Conservation (phyloP, 176 grass and related monocot species). For the Bothriochloa decipiens region DNA sequence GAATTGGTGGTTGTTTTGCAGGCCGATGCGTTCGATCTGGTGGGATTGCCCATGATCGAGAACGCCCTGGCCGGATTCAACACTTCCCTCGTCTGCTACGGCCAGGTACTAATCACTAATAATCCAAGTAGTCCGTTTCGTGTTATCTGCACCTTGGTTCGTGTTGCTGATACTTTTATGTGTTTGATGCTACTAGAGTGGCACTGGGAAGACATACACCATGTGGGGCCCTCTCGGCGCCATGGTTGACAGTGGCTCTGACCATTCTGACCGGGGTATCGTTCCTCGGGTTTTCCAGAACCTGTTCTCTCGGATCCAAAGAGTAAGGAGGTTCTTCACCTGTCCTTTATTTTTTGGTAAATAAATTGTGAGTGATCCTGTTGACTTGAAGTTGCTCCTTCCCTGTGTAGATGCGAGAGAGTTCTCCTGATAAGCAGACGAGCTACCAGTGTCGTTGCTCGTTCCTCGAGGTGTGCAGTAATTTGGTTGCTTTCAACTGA, state of each 20-base stretch:
- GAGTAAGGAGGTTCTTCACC: slow-evolving; percentile 37
- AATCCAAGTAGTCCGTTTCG: not conserved
- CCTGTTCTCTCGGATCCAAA: slow-evolving; percentile 77
- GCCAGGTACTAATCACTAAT: slow-evolving; percentile 59
- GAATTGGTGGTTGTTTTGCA: slow-evolving; percentile 42
- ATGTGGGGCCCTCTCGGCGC: slow-evolving; percentile 87
- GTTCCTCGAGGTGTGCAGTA: slow-evolving; percentile 77
- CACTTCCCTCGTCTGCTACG: slow-evolving; percentile 84
- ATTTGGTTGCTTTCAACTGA: slow-evolving; percentile 24
- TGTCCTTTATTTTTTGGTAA: not conserved
- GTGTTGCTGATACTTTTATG: slow-evolving; percentile 25
- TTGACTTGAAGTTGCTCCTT: slow-evolving; percentile 19
- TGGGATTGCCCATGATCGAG: slow-evolving; percentile 71
- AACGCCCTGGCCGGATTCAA: slow-evolving; percentile 87
- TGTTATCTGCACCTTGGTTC: not conserved
- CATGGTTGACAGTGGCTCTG: slow-evolving; percentile 65
- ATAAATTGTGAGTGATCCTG: not conserved
- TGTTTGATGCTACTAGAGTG: slow-evolving; percentile 55
- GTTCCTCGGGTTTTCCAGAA: slow-evolving; percentile 87
- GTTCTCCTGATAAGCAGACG: slow-evolving; percentile 62
- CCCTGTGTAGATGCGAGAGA: slow-evolving; percentile 58
- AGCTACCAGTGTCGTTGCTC: slow-evolving; percentile 89
- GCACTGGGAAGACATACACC: slow-evolving; percentile 94
- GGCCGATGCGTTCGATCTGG: slow-evolving; percentile 73
- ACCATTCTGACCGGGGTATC: slow-evolving; percentile 52